Conservation (phyloP, 75 land plant species). For the Picea glauca region DNA sequence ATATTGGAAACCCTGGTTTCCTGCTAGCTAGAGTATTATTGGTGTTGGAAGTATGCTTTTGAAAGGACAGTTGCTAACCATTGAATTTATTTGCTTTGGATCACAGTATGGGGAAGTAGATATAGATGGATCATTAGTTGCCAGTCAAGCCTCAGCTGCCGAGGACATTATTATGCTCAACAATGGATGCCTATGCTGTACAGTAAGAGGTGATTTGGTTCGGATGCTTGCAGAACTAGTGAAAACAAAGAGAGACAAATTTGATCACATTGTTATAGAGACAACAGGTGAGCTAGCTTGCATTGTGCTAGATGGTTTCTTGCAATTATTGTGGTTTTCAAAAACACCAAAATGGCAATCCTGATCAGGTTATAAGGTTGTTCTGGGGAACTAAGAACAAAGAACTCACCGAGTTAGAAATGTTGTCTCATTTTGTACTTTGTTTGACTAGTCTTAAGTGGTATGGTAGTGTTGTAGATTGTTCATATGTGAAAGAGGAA, state of each 20-base stretch:
- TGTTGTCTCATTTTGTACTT: neutral
- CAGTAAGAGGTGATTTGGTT: conserved; percentile 94
- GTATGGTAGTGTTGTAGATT: too few species aligned
- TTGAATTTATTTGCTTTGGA: neutral
- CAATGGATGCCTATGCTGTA: conserved; percentile 97
- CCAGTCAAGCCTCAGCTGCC: conserved; percentile 59
- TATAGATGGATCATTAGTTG: conserved; percentile 93
- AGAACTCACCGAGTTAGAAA: neutral
- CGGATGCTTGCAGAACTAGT: conserved; percentile 77
- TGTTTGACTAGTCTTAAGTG: neutral
- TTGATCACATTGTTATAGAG: conserved; percentile 96
- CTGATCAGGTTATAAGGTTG: neutral
- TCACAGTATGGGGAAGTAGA: conserved; percentile 96
- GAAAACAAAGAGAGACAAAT: conserved; percentile 69
- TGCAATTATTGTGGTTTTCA: neutral
- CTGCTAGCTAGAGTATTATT: too few species aligned
- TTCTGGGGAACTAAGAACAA: neutral
- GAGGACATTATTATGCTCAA: conserved; percentile 97
- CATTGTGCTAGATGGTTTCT: neutral
- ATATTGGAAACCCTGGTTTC: too few species aligned
- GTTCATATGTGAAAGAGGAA: neutral
- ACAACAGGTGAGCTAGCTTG: conserved; percentile 67
- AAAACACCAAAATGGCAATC: neutral
- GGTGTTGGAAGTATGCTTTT: too few species aligned
- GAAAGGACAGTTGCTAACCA: too few species aligned